A percentile compares a stretch with the other conserved stretches of the same genome.
Conservation (phyloP, 768 basidiomycete genomes). For the Lentinula guzmanii region DNA sequence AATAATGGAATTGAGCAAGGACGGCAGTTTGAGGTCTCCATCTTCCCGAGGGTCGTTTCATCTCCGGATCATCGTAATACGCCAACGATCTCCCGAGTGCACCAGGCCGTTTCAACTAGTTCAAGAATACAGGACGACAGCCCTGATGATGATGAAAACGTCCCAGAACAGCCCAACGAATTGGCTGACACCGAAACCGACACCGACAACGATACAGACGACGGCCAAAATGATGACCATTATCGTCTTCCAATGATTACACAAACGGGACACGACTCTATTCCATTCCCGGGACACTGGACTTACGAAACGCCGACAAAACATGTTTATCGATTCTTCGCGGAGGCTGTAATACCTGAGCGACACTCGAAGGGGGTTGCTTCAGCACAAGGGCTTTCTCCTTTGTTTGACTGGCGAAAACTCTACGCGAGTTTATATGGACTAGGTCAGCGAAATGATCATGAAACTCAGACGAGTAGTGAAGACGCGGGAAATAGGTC, state of each 20-base stretch:
- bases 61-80: not conserved
- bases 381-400: not conserved
- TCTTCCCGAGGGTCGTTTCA: not conserved
- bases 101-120: not conserved
- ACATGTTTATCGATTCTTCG: conserved; percentile 1
- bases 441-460: not conserved
- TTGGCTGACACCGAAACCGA: not conserved
- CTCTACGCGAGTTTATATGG: conserved; percentile 1
- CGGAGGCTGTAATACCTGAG: conserved; percentile 1
- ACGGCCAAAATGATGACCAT: not conserved
- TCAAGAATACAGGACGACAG: not conserved
- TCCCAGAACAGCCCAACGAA: not conserved
- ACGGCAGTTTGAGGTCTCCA: not conserved
- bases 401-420: not conserved
- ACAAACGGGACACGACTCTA: not conserved
- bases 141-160: not conserved
- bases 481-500: not conserved
- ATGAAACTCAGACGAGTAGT: not conserved
- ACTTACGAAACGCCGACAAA: not conserved
- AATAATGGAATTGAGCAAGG: not conserved
- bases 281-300: not conserved
- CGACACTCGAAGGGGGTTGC: not conserved
- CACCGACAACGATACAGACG: not conserved
- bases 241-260: conserved; percentile 4
- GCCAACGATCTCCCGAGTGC: not conserved